A percentile compares a stretch with the other conserved stretches of the same genome.
phyloP scores from a whole-genome alignment of 352 stramenopile genomes.

The Pilasporangium apinafurcum region DNA sequence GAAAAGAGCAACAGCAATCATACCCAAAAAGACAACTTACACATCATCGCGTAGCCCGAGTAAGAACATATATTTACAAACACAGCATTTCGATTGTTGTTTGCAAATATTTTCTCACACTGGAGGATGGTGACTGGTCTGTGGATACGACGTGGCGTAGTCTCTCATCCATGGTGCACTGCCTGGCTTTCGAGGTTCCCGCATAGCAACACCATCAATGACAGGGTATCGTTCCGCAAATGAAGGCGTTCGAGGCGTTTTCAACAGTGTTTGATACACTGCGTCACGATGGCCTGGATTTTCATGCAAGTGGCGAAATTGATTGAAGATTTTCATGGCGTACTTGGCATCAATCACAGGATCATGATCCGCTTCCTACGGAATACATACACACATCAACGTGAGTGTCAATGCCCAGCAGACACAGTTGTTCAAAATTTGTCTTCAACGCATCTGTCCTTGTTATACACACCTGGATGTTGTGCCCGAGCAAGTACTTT shows the following conservation, averaged over 20 bases:
- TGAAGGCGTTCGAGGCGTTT: constrained; percentile 77
- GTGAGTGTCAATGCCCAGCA: neutral
- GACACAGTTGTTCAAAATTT: too few relatives aligned
- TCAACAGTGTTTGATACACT: constrained; percentile 74
- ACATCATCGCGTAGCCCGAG: too few relatives aligned
- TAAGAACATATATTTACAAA: constrained; percentile 13
- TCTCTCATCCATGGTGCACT: constrained; percentile 30
- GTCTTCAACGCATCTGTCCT: neutral
- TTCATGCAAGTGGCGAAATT: constrained; percentile 79
- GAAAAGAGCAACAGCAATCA: constrained; percentile 7
- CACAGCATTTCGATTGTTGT: neutral
- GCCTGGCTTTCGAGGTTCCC: constrained; percentile 48
- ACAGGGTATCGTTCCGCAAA: constrained; percentile 78
- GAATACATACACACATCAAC: neutral
- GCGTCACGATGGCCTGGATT: constrained; percentile 65
- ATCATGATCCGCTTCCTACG: constrained; percentile 70
- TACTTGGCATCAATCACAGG: constrained; percentile 82
- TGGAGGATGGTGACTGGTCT: neutral
- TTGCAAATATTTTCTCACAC: constrained; percentile 3
- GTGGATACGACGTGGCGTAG: neutral
- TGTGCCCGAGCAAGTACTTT: constrained; percentile 73
- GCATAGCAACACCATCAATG: constrained; percentile 82
- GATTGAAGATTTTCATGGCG: constrained; percentile 88
- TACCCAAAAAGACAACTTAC: constrained; percentile 3
- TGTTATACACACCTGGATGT: constrained; percentile 48